Conservation (phyloP, 2,329 filamentous ascomycete species). For the Leptographium galeiforme region DNA sequence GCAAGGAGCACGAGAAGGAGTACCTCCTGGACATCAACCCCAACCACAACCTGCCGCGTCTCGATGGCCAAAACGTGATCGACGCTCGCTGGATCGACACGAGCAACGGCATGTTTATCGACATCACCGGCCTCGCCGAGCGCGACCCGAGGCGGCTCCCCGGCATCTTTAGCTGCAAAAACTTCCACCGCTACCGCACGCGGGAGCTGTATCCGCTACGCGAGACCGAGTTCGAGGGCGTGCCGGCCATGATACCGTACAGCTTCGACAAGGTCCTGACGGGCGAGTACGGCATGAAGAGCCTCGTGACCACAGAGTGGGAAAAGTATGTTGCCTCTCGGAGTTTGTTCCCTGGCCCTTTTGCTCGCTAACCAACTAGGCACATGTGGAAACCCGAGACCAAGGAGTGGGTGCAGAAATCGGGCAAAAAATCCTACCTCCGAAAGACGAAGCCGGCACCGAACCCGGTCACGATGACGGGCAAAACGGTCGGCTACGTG, state of each 20-base stretch:
- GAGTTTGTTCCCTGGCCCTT: not conserved
- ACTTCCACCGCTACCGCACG: slow-evolving; percentile 57
- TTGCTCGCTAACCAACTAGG: slow-evolving; percentile 21
- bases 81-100: slow-evolving; percentile 75
- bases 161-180: slow-evolving; percentile 67
- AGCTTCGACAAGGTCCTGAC: slow-evolving; percentile 51
- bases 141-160: slow-evolving; percentile 44
- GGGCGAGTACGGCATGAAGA: slow-evolving; percentile 52
- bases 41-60: slow-evolving; percentile 46
- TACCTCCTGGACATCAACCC: slow-evolving; percentile 73
- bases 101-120: slow-evolving; percentile 64
- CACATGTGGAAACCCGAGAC: slow-evolving; percentile 45
- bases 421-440: not conserved
- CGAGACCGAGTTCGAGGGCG: slow-evolving; percentile 61
- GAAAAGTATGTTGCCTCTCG: slow-evolving; percentile 38
- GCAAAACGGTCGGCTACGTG: not conserved
- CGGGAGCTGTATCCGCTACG: slow-evolving; percentile 67
- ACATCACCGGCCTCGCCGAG: slow-evolving; percentile 67
- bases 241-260: slow-evolving; percentile 55
- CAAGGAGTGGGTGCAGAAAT: slow-evolving; percentile 37
- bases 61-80: slow-evolving; percentile 64
- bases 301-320: slow-evolving; percentile 46
- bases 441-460: not conserved
- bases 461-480: not conserved
- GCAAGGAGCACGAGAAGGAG: slow-evolving; percentile 25